These are phyloP conservation scores for Uromyces viciae-fabae DNA, from an alignment of 1,284 basidiomycete species.

Conservation along the genomic window DNA sequence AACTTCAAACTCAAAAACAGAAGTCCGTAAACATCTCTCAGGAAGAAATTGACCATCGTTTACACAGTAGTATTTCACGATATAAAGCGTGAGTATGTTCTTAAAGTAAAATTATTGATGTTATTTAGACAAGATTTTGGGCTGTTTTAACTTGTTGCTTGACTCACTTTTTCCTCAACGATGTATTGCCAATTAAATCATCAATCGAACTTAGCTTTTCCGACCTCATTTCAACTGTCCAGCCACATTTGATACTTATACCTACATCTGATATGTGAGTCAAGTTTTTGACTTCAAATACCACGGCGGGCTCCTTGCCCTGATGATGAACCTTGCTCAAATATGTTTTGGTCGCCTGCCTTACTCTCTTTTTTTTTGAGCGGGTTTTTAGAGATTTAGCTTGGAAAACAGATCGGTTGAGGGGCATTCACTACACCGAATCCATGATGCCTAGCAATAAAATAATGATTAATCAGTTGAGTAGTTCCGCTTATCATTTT, in stretches of 20 bases:
- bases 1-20: background rate
- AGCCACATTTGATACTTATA: background rate
- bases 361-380: no score
- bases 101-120: background rate
- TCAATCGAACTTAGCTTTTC: background rate
- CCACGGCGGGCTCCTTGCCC: no score
- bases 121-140: background rate
- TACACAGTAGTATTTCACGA: background rate
- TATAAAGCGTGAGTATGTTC: slow-evolving; percentile 5
- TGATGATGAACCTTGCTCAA: no score
- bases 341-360: no score
- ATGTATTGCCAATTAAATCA: background rate
- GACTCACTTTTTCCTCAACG: no score
- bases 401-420: slow-evolving; percentile 12
- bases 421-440: slow-evolving; percentile 3
- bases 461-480: slow-evolving; percentile 1
- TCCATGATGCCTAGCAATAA: slow-evolving; percentile 7
- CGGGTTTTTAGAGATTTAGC: slow-evolving; percentile 13
- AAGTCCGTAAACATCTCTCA: background rate
- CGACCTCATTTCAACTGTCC: background rate
- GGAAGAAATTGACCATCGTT: background rate
- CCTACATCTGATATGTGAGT: slow-evolving; percentile 16
- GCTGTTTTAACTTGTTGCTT: background rate
- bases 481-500: background rate
- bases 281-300: background rate